These are phyloP conservation scores for Ceratocystis variospora DNA, from an alignment of 2,329 filamentous ascomycete species.

Conservation along the genomic window DNA sequence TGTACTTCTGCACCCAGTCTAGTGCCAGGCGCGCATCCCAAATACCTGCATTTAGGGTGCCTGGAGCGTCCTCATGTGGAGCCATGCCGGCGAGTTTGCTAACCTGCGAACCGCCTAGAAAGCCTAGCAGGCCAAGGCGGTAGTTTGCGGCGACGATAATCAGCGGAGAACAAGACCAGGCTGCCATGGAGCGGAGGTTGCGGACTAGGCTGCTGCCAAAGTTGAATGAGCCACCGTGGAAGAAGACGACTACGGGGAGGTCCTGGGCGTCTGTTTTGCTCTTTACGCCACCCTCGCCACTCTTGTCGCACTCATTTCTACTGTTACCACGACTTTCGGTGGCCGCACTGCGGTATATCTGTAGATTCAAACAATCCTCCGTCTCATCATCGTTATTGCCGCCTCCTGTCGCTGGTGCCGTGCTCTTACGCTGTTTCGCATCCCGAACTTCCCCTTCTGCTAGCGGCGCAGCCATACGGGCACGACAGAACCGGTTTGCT, in stretches of 20 bases:
- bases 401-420: conserved; percentile 22
- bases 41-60: conserved; percentile 49
- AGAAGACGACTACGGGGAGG: conserved; percentile 41
- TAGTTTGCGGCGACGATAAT: conserved; percentile 49
- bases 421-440: conserved; percentile 17
- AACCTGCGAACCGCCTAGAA: conserved; percentile 42
- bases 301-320: conserved; percentile 15
- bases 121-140: conserved; percentile 54
- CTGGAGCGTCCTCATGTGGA: conserved; percentile 22
- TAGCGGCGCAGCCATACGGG: conserved; percentile 23
- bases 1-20: conserved; percentile 47
- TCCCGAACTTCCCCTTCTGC: neutral
- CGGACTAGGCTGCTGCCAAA: conserved; percentile 39
- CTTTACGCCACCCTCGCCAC: conserved; percentile 11
- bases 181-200: conserved; percentile 48
- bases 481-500: conserved; percentile 33
- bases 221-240: conserved; percentile 53
- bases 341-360: conserved; percentile 31
- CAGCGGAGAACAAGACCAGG: conserved; percentile 39
- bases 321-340: conserved; percentile 19
- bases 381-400: conserved; percentile 20
- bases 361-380: conserved; percentile 42
- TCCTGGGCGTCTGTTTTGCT: conserved; percentile 21
- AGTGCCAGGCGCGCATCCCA: conserved; percentile 47
- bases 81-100: conserved; percentile 35